Evolutionary conservation across 75 land plant genomes (phyloP), one percentile per base, ranked within the genome.

Genomic region (Gnetum montanum): DNA sequence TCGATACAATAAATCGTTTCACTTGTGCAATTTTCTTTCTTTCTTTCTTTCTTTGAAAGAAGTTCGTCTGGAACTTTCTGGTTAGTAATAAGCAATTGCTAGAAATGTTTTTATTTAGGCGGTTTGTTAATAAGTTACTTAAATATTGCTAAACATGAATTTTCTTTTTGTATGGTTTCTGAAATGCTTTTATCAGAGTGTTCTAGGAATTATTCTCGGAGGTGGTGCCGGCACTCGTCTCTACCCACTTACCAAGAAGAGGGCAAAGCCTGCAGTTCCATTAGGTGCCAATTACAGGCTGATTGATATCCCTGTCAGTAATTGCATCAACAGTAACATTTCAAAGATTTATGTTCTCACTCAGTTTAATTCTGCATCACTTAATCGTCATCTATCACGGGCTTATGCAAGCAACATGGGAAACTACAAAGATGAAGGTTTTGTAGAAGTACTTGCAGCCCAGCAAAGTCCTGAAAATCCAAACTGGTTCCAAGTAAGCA

Each of bases 401-500:
- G 99, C 99, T 0, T 95, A 95, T 68, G 80, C 85, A 13, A 95
- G 99, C 61, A 95, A 90, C 77, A 90, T 94, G 96, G 92, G 99
- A 18, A 88, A 90, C 40, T 95, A 95, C 80, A 95, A 95, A 71
- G 79, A 86, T 61, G 99, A 95, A 62, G 99, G 99, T 8, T 95
- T 95, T 74, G 99, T 95, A 49, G 99, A 95, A 55, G 99, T 95
- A 48, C 88, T 95, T 59, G 99, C 99, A 50, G 99, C 99, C 1
- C 99, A 95, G 52, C 99, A 95, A 70, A 95, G 99, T 26, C 99
- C 99, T 2, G 99, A 95, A 65, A 95, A 95, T 57, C 99, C 99
- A 24, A 90, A 95, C 22, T 95, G 99, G 99, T 95, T 95, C 56
- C 99, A 94, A 87, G 98, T 94, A 51, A 13, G 6, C 54, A 50